Evolutionary conservation across 768 basidiomycete genomes (phyloP).

Genomic region (Trametes maxima): DNA sequence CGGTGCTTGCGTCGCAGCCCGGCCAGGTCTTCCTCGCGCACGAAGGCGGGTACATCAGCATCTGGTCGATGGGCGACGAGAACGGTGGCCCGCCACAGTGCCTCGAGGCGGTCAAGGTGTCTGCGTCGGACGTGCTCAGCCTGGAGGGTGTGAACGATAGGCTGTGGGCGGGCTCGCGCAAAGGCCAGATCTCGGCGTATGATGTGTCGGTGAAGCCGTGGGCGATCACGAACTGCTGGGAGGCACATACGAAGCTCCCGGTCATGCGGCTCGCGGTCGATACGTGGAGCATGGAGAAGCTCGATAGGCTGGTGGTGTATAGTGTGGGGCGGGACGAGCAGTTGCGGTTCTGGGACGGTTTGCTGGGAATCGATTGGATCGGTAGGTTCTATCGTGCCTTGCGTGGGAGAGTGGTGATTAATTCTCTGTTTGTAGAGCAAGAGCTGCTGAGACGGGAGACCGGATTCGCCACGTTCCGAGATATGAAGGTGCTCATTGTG

Average conservation of each 20-base stretch:
- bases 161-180: conserved; percentile 87
- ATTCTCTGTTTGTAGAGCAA: conserved; percentile 50
- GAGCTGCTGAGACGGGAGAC: conserved; percentile 75
- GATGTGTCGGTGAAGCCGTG: conserved; percentile 77
- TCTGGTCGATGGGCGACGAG: conserved; percentile 65
- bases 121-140: conserved; percentile 77
- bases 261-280: conserved; percentile 71
- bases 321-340: conserved; percentile 77
- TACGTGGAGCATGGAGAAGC: conserved; percentile 70
- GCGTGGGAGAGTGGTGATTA: neutral
- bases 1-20: conserved; percentile 70
- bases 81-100: conserved; percentile 64
- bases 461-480: conserved; percentile 77
- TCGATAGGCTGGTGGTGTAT: conserved; percentile 66
- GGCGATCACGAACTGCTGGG: conserved; percentile 87
- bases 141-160: conserved; percentile 82
- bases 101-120: conserved; percentile 77
- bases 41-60: conserved; percentile 84
- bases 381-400: conserved; percentile 51
- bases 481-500: conserved; percentile 75
- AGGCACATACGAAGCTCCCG: conserved; percentile 70
- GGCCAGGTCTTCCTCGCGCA: conserved; percentile 82
- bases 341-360: conserved; percentile 86
- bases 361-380: conserved; percentile 83
- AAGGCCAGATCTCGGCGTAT: conserved; percentile 80